A percentile compares a stretch with the other conserved stretches of the same genome.
Evolutionary conservation across 352 stramenopile genomes (phyloP).

Genomic region (Pythium aphanidermatum): DNA sequence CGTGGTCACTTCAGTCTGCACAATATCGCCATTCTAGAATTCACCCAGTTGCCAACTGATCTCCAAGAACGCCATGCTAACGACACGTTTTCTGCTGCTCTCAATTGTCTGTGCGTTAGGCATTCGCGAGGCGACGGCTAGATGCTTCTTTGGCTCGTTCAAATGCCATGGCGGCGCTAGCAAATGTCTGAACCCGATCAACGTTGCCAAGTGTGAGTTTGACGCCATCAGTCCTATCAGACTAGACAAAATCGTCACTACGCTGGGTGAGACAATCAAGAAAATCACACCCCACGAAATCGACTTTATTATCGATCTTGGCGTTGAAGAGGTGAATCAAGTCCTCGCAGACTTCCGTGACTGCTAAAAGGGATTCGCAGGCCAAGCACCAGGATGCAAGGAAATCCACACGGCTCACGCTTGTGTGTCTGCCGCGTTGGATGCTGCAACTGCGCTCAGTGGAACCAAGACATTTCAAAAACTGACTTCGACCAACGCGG

Average conservation of each 20-base stretch:
- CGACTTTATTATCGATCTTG: constrained; percentile 11
- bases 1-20: too few relatives aligned
- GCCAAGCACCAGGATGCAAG: constrained; percentile 1
- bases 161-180: constrained; percentile 2
- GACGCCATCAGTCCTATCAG: constrained; percentile 5
- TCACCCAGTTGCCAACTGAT: too few relatives aligned
- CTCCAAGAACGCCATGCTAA: too few relatives aligned
- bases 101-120: too few relatives aligned
- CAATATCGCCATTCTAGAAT: too few relatives aligned
- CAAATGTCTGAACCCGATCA: constrained; percentile 2
- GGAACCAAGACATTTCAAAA: too few relatives aligned
- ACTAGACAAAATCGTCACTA: constrained; percentile 9
- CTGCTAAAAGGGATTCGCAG: constrained; percentile 9
- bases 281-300: constrained; percentile 1
- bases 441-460: not conserved
- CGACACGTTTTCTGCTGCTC: too few relatives aligned
- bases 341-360: constrained; percentile 6
- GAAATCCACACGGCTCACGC: constrained; percentile 2
- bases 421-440: not conserved
- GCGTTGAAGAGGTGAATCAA: constrained; percentile 1
- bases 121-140: too few relatives aligned
- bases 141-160: constrained; percentile 10
- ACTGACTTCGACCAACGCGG: too few relatives aligned
- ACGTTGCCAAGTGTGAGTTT: not conserved
- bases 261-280: constrained; percentile 4